Conservation (phyloP, 2,329 filamentous ascomycete species). For the Thelonectria blattea region DNA sequence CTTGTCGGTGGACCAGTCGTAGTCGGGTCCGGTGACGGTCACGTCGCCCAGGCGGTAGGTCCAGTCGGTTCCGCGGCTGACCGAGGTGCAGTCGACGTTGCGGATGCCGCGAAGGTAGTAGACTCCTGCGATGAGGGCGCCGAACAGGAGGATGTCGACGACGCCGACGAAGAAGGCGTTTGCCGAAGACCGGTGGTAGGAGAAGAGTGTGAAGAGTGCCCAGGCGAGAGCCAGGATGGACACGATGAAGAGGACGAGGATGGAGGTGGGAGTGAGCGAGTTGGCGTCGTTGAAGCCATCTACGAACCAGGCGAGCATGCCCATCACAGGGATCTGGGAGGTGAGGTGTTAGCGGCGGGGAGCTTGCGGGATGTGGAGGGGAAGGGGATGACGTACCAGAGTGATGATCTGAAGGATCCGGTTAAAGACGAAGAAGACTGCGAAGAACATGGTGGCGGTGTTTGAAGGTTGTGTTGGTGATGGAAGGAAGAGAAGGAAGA, state of each 20-base stretch:
- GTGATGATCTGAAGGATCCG: constrained; percentile 68
- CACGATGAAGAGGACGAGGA: constrained; percentile 72
- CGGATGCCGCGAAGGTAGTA: constrained; percentile 65
- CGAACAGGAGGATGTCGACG: constrained; percentile 66
- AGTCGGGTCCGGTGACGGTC: constrained; percentile 56
- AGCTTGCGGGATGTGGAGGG: background rate
- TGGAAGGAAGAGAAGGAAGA: background rate
- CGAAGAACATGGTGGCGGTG: constrained; percentile 62
- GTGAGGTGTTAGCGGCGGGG: background rate
- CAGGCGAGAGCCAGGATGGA: constrained; percentile 67
- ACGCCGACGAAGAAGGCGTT: constrained; percentile 68
- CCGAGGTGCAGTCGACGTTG: constrained; percentile 69
- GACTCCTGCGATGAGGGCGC: constrained; percentile 67
- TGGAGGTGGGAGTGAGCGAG: constrained; percentile 64
- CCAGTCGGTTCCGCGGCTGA: constrained; percentile 57
- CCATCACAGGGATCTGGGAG: constrained; percentile 65
- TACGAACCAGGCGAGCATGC: constrained; percentile 72
- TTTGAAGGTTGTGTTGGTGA: background rate
- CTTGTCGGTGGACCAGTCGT: constrained; percentile 68
- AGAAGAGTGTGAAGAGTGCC: constrained; percentile 69
- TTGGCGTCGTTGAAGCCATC: constrained; percentile 63
- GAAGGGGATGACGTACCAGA: constrained; percentile 54
- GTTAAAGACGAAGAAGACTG: constrained; percentile 67
- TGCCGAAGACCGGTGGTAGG: constrained; percentile 65
- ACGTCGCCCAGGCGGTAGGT: constrained; percentile 67